Base-by-base conservation (phyloP, 179 eudicot species). In the Corrigiola litoralis region DNA sequence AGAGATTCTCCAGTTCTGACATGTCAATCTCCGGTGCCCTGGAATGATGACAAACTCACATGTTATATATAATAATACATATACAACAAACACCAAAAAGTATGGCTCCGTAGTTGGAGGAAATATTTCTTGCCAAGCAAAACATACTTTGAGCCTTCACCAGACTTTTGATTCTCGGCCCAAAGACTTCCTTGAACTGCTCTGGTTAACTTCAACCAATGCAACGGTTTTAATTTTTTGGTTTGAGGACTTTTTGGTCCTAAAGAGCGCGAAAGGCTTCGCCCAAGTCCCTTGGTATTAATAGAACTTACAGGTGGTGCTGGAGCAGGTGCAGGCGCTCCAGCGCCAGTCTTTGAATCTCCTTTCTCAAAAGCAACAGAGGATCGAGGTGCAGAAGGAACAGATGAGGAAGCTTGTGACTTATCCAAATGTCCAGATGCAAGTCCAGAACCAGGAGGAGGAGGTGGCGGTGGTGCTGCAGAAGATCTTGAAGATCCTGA, bases 11-110 rank as follows among this genome's bases (percentile, higher is more conserved):
- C 60, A 92, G 84, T 80, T 92, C 98, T 68, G 88, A 79, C 70
- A 87, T 79, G 75, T 92, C 98, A 76, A 92, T 85, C 81, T 89
- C 96, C 3, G 98, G 90, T 57, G 95, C 84, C 74, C 98, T 92
- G 64, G 24, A 29, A 70, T 51, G 33, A 70, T 14, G 29, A 24
- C 37, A 47, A 44, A 42, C 28, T 61, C 54, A 44, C 34, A 55
- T 2, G 41, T 36, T 58, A 6, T 24, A 23, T 29, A 8, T 45
- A 6, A 27, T 44, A 11, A 68, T 5, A 51, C 38, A 50, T 13
- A 25, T 37, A 42, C 16, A 27, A 67, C 8, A 60, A 23, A 54
- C 34, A 13, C 34, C 17, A 46, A 27, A 56, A 53, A 71, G 24
- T 14, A 45, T 3, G 6, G 24, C 17, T 46, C 11, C 40, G 6